Evolutionary conservation across 2,329 filamentous ascomycete species (phyloP).

Genomic region (Lachnellula arida): DNA sequence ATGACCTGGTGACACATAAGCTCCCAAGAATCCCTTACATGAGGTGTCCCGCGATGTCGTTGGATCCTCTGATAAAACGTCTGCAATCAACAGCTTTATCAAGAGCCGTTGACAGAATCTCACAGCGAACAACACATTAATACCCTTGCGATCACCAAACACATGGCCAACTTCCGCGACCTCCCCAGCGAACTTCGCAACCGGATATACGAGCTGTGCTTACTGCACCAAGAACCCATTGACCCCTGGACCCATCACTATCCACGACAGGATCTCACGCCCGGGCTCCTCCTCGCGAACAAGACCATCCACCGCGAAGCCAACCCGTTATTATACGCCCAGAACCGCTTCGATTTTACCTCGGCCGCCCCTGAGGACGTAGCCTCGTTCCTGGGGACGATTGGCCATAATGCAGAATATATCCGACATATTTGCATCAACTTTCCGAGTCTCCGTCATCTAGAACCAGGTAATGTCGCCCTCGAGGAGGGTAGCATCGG

Average conservation of each 20-base stretch:
- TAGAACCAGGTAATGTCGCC: constrained; percentile 5
- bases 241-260: not conserved
- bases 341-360: constrained; percentile 22
- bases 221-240: not conserved
- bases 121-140: not conserved
- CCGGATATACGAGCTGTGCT: constrained; percentile 5
- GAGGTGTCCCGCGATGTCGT: not conserved
- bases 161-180: constrained; percentile 5
- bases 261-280: not conserved
- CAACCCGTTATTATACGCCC: constrained; percentile 18
- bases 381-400: constrained; percentile 18
- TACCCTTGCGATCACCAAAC: not conserved
- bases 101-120: not conserved
- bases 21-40: not conserved
- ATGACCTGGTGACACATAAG: not conserved
- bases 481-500: constrained; percentile 6
- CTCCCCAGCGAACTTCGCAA: constrained; percentile 10
- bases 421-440: constrained; percentile 16
- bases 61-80: not conserved
- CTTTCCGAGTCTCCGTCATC: constrained; percentile 16
- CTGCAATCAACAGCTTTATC: not conserved
- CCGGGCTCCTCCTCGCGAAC: constrained; percentile 15
- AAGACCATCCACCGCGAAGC: constrained; percentile 22
- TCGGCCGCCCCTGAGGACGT: not conserved
- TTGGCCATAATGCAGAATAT: constrained; percentile 21